Base-by-base conservation (phyloP, 306 rosid species). In the Gastrolobium villosum region DNA sequence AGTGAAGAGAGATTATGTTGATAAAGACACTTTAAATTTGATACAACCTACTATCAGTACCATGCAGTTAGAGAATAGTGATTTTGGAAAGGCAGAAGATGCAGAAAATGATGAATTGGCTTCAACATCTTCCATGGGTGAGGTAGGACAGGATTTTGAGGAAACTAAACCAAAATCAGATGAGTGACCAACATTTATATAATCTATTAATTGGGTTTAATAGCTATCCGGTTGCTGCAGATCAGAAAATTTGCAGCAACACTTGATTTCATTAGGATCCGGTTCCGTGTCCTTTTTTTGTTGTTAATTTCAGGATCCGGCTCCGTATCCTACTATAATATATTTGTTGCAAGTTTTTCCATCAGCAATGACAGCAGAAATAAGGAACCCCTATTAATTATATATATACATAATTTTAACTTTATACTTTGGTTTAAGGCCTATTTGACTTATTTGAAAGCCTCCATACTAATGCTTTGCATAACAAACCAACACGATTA, bases 101-200 rank as follows among this genome's bases (percentile, higher is more conserved):
- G 77, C 50, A 40, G 74, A 70, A 62, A 44, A 50, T 72, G 77
- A 79, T 49, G 81, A 68, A 63, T 41, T 46, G 82, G 46, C 76
- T 57, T 62, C 73, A 36, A 40, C 71, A 55, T 59, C 37, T 76
- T 75, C 79, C n/a, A 5, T 46, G 11, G 63, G n/a, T 39, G 59
- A 20, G 48, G 30, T 3, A 57, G 77, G 28, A 75, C 15, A 32
- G 20, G 41, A 11, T 61, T 61, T 7, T 26, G 28, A 66, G 45
- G 78, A 57, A 60, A 61, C 28, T 70, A 62, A 32, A 68, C 61
- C 67, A 41, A 65, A 56, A n/a, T 57, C 37, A 72, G 43, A 63
- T 9, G 65, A 74, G 53, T 63, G 39, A 57, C 9, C 72, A 8
- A 28, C 74, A 31, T 71, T 9, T 52, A 37, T 48, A 26, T 77